These are phyloP conservation scores for Geotrichum phurueaensis DNA, from an alignment of 1,139 yeast genomes.

Conservation along the genomic window DNA sequence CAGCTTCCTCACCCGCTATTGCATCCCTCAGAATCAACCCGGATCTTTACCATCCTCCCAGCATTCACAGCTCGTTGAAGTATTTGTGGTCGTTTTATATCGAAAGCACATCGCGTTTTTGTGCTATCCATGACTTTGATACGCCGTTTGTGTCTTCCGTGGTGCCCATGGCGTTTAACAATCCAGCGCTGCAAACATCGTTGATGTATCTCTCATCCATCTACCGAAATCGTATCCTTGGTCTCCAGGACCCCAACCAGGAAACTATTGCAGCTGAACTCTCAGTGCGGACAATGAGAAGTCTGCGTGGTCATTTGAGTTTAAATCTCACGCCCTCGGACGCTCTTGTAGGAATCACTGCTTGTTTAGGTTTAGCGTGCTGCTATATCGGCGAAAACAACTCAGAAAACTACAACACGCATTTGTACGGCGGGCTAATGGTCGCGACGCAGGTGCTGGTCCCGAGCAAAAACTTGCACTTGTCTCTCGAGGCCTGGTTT, in stretches of 20 bases:
- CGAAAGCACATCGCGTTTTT: conserved; percentile 17
- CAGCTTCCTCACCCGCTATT: neutral
- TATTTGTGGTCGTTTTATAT: conserved; percentile 19
- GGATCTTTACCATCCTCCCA: conserved; percentile 4
- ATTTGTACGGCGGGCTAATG: conserved; percentile 18
- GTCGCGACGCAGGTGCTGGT: conserved; percentile 17
- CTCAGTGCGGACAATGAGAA: conserved; percentile 11
- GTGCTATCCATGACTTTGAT: conserved; percentile 19
- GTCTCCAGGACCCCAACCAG: conserved; percentile 11
- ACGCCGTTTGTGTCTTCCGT: conserved; percentile 18
- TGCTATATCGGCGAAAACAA: conserved; percentile 18
- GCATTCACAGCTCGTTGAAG: conserved; percentile 1
- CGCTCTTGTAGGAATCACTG: conserved; percentile 16
- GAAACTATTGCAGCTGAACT: conserved; percentile 13
- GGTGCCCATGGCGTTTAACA: conserved; percentile 18
- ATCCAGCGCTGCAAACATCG: conserved; percentile 17
- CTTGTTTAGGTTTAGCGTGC: conserved; percentile 16
- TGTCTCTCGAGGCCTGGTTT: conserved; percentile 15
- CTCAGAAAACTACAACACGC: conserved; percentile 14
- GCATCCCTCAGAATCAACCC: conserved; percentile 4
- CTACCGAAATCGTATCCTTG: conserved; percentile 16
- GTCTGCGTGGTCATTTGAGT: conserved; percentile 12
- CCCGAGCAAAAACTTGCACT: conserved; percentile 13
- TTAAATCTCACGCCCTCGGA: conserved; percentile 5
- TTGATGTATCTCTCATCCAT: conserved; percentile 17